Base-by-base conservation (phyloP, 1,284 basidiomycete species). In the Boletellus deceptivus region DNA sequence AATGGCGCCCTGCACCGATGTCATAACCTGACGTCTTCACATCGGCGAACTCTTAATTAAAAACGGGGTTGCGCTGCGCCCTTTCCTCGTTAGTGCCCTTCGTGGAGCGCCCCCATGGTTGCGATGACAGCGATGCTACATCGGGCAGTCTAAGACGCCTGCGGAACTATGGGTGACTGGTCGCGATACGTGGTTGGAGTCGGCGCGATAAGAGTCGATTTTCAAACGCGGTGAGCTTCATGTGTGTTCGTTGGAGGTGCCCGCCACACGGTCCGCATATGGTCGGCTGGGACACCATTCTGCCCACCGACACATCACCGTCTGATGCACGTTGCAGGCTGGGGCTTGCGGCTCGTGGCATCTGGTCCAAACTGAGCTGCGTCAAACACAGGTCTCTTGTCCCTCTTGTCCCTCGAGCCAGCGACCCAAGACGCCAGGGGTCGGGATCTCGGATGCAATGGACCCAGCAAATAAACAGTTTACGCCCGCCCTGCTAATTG, bases 11-110 rank as follows among this genome's bases (percentile, higher is more conserved):
- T 20, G 22, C 33, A 5, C 9, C n/a, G 44, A 49, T 46, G 39
- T 36, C 20, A 18, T 11, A 27, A 41, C 43, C 16, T 42, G 46
- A 44, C 36, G 36, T 55, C 27, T 48, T 45, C 48, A 47, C 35
- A 49, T n/a, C 13, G 17, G 25, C 9, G 29, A 39, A 14, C 39
- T 42, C 22, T 22, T 5, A 20, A 16, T n/a, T 31, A 31, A 31
- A 24, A 38, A 36, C 14, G 29, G 42, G 36, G 41, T 16, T 22
- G 31, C 20, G 29, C 34, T 31, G 24, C 40, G 29, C 25, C 0
- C 14, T 11, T 42, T 2, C 39, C 36, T 38, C 11, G 47, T 37
- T 41, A 11, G 46, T 41, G 22, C 11, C 17, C 37, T 34, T 25
- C 24, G 13, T 33, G 1, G 20, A 14, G 20, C 20, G 24, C 42